Evolutionary conservation across 495 filamentous ascomycete genomes (phyloP).

Genomic region (Aspergillus haitiensis): DNA sequence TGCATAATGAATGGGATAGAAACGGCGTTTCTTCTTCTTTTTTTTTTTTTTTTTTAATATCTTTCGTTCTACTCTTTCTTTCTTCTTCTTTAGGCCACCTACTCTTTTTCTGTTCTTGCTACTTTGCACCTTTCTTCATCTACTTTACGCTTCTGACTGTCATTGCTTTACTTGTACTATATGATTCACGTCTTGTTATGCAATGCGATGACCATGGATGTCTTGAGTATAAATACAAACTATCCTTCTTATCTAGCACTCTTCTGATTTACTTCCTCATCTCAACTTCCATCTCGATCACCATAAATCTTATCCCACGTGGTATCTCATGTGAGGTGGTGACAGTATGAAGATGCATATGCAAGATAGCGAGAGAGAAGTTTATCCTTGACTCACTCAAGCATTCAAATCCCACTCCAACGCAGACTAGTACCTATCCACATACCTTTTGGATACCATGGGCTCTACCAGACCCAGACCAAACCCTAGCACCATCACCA

Average conservation of each 20-base stretch:
- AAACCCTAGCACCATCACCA: too few species aligned
- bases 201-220: not conserved
- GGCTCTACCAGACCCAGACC: too few species aligned
- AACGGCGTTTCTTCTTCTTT: not conserved
- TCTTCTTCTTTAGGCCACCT: not conserved
- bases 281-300: not conserved
- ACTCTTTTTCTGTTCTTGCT: not conserved
- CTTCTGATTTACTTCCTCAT: not conserved
- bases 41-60: too few species aligned
- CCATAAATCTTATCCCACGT: not conserved
- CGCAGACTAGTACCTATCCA: too few species aligned
- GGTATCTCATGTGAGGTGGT: too few species aligned
- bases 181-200: not conserved
- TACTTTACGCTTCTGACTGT: not conserved
- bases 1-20: constrained; percentile 2
- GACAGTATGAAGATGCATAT: too few species aligned
- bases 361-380: too few species aligned
- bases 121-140: not conserved
- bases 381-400: too few species aligned
- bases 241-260: not conserved
- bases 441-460: too few species aligned
- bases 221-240: not conserved
- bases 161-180: constrained; percentile 5
- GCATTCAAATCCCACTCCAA: too few species aligned
- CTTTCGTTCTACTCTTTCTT: constrained; percentile 4